These are phyloP conservation scores for Lycium ferocissimum DNA, from an alignment of 257 asterid species.

Conservation along the genomic window DNA sequence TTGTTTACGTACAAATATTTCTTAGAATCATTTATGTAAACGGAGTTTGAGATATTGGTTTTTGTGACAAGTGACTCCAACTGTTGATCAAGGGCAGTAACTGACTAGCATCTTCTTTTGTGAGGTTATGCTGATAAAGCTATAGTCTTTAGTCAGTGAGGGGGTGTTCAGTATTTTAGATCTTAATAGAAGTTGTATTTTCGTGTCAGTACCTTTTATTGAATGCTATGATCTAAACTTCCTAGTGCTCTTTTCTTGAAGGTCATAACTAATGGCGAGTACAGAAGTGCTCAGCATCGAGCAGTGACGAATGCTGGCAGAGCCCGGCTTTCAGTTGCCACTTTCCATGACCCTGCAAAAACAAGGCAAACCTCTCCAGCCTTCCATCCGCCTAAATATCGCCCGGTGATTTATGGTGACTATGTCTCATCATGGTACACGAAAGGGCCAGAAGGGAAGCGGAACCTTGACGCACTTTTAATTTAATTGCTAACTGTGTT, in stretches of 20 bases:
- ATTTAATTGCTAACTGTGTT: slow-evolving; percentile 30
- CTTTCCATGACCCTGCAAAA: slow-evolving; percentile 92
- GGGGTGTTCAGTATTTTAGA: not conserved
- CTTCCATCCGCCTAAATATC: slow-evolving; percentile 64
- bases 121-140: not conserved
- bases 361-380: slow-evolving; percentile 60
- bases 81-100: not conserved
- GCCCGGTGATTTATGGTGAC: slow-evolving; percentile 70
- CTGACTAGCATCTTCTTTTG: not conserved
- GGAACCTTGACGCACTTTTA: slow-evolving; percentile 79
- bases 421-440: slow-evolving; percentile 87
- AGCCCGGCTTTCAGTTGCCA: slow-evolving; percentile 81
- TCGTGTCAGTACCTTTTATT: not conserved
- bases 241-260: slow-evolving; percentile 35
- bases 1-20: not conserved
- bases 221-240: not conserved
- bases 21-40: not conserved
- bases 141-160: not conserved
- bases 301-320: slow-evolving; percentile 72
- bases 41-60: not conserved
- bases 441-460: slow-evolving; percentile 87
- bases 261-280: slow-evolving; percentile 83
- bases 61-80: not conserved
- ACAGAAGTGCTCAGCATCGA: slow-evolving; percentile 77
- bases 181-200: not conserved